Percentiles rank a stretch among this genome's conserved stretches.
These are phyloP conservation scores for Saturnispora mendoncae DNA, from an alignment of 805 yeast species.

Conservation along the genomic window DNA sequence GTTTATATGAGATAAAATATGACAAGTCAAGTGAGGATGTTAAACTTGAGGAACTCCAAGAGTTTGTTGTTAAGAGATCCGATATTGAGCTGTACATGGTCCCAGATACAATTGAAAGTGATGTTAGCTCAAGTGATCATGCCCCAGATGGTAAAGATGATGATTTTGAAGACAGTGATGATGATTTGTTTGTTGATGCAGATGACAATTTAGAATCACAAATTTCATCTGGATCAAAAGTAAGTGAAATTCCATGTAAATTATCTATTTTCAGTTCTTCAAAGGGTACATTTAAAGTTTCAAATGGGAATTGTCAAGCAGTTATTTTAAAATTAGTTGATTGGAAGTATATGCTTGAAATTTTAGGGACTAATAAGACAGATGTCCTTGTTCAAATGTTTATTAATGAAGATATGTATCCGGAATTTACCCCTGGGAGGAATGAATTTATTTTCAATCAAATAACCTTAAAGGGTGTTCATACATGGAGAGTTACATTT, in stretches of 20 bases:
- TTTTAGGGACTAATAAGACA: slow-evolving; percentile 21
- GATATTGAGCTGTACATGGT: slow-evolving; percentile 13
- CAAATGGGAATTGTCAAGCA: slow-evolving; percentile 29
- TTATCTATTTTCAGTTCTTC: slow-evolving; percentile 51
- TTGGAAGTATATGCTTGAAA: slow-evolving; percentile 47
- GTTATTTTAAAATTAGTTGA: slow-evolving; percentile 36
- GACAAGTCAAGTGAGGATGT: slow-evolving; percentile 41
- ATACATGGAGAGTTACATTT: slow-evolving; percentile 61
- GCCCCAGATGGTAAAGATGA: slow-evolving; percentile 19
- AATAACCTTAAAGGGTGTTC: slow-evolving; percentile 16
- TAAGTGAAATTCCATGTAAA: slow-evolving; percentile 22
- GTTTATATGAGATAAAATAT: slow-evolving; percentile 72
- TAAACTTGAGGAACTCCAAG: slow-evolving; percentile 41
- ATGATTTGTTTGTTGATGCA: slow-evolving; percentile 25
- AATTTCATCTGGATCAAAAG: slow-evolving; percentile 11
- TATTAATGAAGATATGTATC: slow-evolving; percentile 37
- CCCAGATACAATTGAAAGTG: slow-evolving; percentile 22
- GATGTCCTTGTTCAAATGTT: slow-evolving; percentile 29
- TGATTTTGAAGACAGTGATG: slow-evolving; percentile 22
- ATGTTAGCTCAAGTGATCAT: slow-evolving; percentile 20
- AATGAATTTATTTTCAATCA: slow-evolving; percentile 31
- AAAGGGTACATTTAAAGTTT: slow-evolving; percentile 38
- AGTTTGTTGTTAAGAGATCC: slow-evolving; percentile 40
- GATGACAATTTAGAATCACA: slow-evolving; percentile 20
- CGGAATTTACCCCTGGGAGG: not conserved